A percentile compares a stretch with the other conserved stretches of the same genome.
Conservation (phyloP, 345 rosid species). For the Iberis pinnata region DNA sequence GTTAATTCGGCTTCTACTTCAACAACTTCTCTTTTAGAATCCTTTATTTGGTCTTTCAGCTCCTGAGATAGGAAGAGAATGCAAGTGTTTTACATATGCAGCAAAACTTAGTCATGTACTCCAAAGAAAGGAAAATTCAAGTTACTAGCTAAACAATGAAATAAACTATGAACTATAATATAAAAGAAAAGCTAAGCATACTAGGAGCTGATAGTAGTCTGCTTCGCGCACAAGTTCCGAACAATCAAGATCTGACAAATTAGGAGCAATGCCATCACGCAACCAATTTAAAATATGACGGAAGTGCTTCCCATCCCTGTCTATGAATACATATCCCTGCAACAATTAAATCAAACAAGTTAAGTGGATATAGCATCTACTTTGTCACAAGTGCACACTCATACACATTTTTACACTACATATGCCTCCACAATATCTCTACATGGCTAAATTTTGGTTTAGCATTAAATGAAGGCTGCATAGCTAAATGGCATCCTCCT, state of each 20-base stretch:
- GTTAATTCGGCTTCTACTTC: constrained; percentile 63
- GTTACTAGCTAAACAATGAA: background rate
- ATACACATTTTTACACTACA: background rate
- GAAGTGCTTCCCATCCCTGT: constrained; percentile 82
- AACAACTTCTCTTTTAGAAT: constrained; percentile 48
- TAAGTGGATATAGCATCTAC: background rate
- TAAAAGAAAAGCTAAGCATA: constrained; percentile 34
- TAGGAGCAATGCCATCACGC: constrained; percentile 80
- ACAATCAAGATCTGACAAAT: constrained; percentile 50
- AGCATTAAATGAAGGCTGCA: too few relatives aligned
- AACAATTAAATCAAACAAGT: constrained; percentile 19
- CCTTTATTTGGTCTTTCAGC: constrained; percentile 51
- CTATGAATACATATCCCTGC: constrained; percentile 82
- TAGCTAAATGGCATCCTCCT: too few relatives aligned
- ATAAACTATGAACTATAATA: too few relatives aligned
- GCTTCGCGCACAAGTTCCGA: constrained; percentile 74
- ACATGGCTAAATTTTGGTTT: too few relatives aligned
- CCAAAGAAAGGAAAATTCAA: background rate
- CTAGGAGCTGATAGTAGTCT: constrained; percentile 80
- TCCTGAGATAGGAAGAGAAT: constrained; percentile 43
- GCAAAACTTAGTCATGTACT: background rate
- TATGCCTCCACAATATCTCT: too few relatives aligned
- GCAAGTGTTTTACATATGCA: constrained; percentile 1
- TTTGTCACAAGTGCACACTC: background rate
- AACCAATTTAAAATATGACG: constrained; percentile 87